Conservation (phyloP, 2,329 filamentous ascomycete genomes). For the Colletotrichum agaves region DNA sequence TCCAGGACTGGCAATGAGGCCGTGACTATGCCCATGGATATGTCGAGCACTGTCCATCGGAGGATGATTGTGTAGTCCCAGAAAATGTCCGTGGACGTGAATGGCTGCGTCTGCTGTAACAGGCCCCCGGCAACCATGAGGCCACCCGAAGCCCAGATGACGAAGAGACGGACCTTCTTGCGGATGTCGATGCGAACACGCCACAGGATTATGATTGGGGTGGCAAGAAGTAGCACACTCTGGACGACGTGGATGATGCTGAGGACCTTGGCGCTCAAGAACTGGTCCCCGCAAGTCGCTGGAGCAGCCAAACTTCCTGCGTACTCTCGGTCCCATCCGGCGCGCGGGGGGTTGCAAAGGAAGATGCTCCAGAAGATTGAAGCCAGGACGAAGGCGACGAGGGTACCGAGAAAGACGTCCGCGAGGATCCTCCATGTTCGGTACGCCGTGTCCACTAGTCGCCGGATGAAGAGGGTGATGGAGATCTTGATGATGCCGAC, state of each 20-base stretch:
- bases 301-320: conserved; percentile 15
- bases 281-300: conserved; percentile 25
- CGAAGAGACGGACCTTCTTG: conserved; percentile 43
- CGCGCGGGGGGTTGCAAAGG: conserved; percentile 40
- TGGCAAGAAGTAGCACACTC: conserved; percentile 44
- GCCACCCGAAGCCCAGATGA: conserved; percentile 45
- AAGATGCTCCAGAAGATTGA: conserved; percentile 43
- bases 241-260: conserved; percentile 47
- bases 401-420: conserved; percentile 43
- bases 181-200: conserved; percentile 43
- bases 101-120: conserved; percentile 40
- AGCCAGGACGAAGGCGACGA: conserved; percentile 42
- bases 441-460: conserved; percentile 31
- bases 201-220: conserved; percentile 47
- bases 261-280: conserved; percentile 39
- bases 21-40: conserved; percentile 43
- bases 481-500: conserved; percentile 37
- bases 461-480: conserved; percentile 35
- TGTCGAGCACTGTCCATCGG: conserved; percentile 43
- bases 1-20: conserved; percentile 46
- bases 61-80: conserved; percentile 40
- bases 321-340: conserved; percentile 32
- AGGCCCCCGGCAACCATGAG: conserved; percentile 43
- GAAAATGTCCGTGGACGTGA: conserved; percentile 20
- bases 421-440: conserved; percentile 43